Conservation (phyloP, 2,329 filamentous ascomycete species). For the Ophiostoma angusticollis region DNA sequence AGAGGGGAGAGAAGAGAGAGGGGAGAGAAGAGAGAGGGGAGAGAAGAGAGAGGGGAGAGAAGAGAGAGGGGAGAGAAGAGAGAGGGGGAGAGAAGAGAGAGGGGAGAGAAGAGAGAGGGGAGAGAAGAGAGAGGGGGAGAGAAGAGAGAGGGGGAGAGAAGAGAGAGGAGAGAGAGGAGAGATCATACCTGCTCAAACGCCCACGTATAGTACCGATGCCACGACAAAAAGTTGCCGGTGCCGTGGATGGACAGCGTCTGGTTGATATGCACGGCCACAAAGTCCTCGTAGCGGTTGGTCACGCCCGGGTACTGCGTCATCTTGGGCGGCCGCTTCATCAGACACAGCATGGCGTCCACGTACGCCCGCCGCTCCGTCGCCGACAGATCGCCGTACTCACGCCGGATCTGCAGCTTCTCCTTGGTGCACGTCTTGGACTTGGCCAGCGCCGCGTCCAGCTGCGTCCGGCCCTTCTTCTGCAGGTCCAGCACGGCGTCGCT, state of each 20-base stretch:
- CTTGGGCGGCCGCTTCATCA: slow-evolving; percentile 22
- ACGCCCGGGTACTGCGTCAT: slow-evolving; percentile 12
- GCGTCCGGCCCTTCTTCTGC: slow-evolving; percentile 17
- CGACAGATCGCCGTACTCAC: slow-evolving; percentile 20
- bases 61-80: too few relatives aligned
- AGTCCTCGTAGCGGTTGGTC: slow-evolving; percentile 18
- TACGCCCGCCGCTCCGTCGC: slow-evolving; percentile 19
- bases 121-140: too few relatives aligned
- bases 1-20: too few relatives aligned
- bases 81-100: too few relatives aligned
- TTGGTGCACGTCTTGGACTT: slow-evolving; percentile 22
- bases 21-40: too few relatives aligned
- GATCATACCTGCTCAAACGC: slow-evolving; percentile 23
- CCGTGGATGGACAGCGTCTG: slow-evolving; percentile 20
- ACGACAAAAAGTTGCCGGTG: slow-evolving; percentile 27
- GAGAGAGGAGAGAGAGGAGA: too few relatives aligned
- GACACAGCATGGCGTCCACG: slow-evolving; percentile 22
- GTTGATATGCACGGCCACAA: slow-evolving; percentile 26
- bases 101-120: too few relatives aligned
- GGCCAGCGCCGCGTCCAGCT: slow-evolving; percentile 18
- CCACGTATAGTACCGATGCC: slow-evolving; percentile 30
- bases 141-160: too few relatives aligned
- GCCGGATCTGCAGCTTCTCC: slow-evolving; percentile 19
- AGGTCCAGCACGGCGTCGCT: slow-evolving; percentile 19
- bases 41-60: too few relatives aligned